Base-by-base conservation (phyloP, 2,329 filamentous ascomycete genomes). In the Phyllachora maydis region DNA sequence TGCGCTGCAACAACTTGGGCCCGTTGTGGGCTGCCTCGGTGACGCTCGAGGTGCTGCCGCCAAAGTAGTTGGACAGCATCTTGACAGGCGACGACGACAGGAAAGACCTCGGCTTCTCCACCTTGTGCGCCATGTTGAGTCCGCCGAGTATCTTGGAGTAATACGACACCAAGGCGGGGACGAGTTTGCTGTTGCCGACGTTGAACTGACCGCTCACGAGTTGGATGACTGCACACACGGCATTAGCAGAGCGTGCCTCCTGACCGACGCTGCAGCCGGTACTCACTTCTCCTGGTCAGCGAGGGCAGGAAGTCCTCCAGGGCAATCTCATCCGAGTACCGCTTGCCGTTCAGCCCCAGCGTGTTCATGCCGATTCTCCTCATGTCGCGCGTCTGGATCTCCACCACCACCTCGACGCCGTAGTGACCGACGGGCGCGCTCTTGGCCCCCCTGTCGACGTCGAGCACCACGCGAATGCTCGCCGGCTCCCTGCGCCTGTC, bases 71-170 rank as follows among this genome's bases (percentile, higher is more conserved):
- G 0, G 83, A 90, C 10, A 95, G 56, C 38, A 92, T 59, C 43
- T 93, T 95, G 22, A 90, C 78, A 0, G 85, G 83, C 1, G 83
- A 93, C n/a, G 73, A 65, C 4, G 70, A 69, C 7, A 85, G 60
- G 39, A 78, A 77, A 1, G 68, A 70, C 26, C 62, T 62, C 8
- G 66, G 62, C 42, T 66, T 75, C 37, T 71, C 66, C 1, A 62
- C 57, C 19, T 71, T 62, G 16, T 65, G 54, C 11, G 65, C 54
- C 19, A 77, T 54, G 22, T 61, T 63, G 13, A 92, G 50, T 4
- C 69, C 67, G 16, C 72, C 71, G 14, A 92, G 54, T 3, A 78
- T 66, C 30, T 81, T 81, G 21, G 70, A 69, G 39, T 92, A 76
- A 33, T 76, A 79, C 8, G 70, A 70, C 4, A 91, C 61, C 30